Evolutionary conservation across 2,329 filamentous ascomycete genomes (phyloP), one percentile per base, ranked within the genome.

Genomic region (Zymoseptoria ardabiliae): DNA sequence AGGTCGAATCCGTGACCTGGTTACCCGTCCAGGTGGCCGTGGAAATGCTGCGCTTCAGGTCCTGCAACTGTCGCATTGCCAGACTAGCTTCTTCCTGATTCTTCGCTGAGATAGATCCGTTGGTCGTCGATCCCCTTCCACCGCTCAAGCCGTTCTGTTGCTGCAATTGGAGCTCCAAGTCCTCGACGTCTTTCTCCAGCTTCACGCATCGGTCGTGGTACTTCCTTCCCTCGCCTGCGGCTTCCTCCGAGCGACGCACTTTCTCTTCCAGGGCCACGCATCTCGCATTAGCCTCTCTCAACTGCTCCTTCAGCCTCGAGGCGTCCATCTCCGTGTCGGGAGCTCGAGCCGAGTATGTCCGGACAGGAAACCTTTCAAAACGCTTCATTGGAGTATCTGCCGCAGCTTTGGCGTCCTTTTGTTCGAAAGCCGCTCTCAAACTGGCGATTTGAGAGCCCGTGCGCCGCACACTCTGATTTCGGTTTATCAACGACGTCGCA

Each of bases 1-100:
- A 82, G 10, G 85, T 83, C 71, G 87, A 85, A 67, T 91, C 88
- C 62, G 84, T 85, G 52, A 77, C 73, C 62, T 86, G 82, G 21
- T 82, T 82, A 28, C 84, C 83, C 54, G 80, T 78, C 30, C 85
- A 77, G 9, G 86, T 88, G 63, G 82, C 84, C 21, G 81, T 83
- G 67, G 87, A 88, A 59, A 90, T 86, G 76, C 83, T 89, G 66
- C 85, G 84, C 77, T 90, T 90, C 60, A 90, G 75, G 2, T 85
- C 86, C 9, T 83, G 73, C 0, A 90, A 80, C 72, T 90, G 87
- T 2, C 77, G 76, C 56, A 81, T 65, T 9, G 69, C 58, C 17
- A 53, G 57, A 13, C 50, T 62, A 25, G 61, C 59, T 54, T 66
- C 67, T 19, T 63, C 61, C 53, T 60, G 55, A 50, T 53, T 57